Evolutionary conservation across 1,284 basidiomycete genomes (phyloP), one percentile per base, ranked within the genome.

Genomic region (Cryptococcus deneoformans): DNA sequence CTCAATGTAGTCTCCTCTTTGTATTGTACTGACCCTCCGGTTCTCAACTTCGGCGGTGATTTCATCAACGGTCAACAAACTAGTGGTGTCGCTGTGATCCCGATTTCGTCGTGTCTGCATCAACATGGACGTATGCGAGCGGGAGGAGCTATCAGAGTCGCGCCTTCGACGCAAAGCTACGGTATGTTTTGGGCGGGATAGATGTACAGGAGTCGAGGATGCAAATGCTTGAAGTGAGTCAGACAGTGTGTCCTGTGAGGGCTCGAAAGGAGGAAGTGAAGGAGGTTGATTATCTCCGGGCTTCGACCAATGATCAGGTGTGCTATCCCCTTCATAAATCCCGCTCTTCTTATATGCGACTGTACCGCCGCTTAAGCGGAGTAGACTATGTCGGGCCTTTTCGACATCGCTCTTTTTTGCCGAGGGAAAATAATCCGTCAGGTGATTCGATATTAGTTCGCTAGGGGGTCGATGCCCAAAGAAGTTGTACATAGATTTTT

Each of bases 21-120:
- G 73, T 49, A 79, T 76, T 57, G 80, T 79, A 67, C 81, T 84
- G 48, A 80, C 80, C 16, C 86, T 80, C 14, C 93, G 82, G 68
- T 87, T 91, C 79, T 98, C 95, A 1, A 99, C 90, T 69, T 95
- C 90, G 5, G 92, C 93, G 0, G 95, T 98, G 67, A 99, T 96
- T 77, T 99, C 92, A 70, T 99, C 95, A 12, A 99, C 90, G 0
- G 95, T 99, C 71, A 99, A 83, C 65, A 99, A 78, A 70, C 90
- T 94, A 5, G 90, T 91, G 1, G 89, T 89, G 69, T 98, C 94
- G 2, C 89, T 89, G 48, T 84, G 82, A 70, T 95, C 92, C 12
- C 87, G 85, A 73, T 86, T 88, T 70, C 85, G 87, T 54, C 88
- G 81, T 49, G 92, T 72, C 82, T 88, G 81, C 85, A 87, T 77